phyloP scores from a whole-genome alignment of 352 stramenopile genomes.

The Peronospora farinosa region DNA sequence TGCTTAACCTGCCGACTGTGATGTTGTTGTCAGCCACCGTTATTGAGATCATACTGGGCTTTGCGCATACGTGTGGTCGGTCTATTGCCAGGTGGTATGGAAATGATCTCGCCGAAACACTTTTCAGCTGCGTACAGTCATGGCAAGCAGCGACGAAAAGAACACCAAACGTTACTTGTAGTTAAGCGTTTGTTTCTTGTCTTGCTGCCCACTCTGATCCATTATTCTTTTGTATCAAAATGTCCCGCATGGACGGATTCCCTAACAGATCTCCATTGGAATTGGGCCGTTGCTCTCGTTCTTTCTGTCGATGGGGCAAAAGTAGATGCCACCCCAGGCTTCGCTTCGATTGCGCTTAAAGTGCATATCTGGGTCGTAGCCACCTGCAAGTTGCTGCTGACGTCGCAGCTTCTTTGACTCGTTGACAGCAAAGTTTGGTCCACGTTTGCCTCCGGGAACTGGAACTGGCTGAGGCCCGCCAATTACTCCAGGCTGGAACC shows the following conservation, averaged over 20 bases:
- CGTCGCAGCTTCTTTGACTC: slow-evolving; percentile 73
- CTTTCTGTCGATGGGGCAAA: slow-evolving; percentile 39
- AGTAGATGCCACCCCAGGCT: slow-evolving; percentile 76
- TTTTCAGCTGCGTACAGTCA: background rate
- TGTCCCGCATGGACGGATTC: background rate
- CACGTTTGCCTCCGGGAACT: slow-evolving; percentile 73
- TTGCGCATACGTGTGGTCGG: background rate
- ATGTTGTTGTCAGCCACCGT: too few relatives aligned
- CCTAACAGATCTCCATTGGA: slow-evolving; percentile 54
- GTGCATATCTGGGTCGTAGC: slow-evolving; percentile 69
- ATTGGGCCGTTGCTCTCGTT: slow-evolving; percentile 17
- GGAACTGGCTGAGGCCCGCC: slow-evolving; percentile 69
- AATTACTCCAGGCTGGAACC: slow-evolving; percentile 70
- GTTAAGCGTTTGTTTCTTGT: background rate
- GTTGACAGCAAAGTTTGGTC: slow-evolving; percentile 69
- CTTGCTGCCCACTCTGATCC: background rate
- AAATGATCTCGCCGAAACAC: slow-evolving; percentile 12
- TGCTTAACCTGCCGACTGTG: too few relatives aligned
- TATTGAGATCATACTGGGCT: background rate
- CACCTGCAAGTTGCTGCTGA: slow-evolving; percentile 73
- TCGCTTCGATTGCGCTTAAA: slow-evolving; percentile 78
- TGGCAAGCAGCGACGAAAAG: background rate
- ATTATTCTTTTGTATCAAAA: slow-evolving; percentile 8
- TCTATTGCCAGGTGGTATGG: slow-evolving; percentile 30
- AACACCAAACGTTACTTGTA: background rate